Conservation (phyloP, 1,139 yeast genomes). For the Geotrichum macrosporum region DNA sequence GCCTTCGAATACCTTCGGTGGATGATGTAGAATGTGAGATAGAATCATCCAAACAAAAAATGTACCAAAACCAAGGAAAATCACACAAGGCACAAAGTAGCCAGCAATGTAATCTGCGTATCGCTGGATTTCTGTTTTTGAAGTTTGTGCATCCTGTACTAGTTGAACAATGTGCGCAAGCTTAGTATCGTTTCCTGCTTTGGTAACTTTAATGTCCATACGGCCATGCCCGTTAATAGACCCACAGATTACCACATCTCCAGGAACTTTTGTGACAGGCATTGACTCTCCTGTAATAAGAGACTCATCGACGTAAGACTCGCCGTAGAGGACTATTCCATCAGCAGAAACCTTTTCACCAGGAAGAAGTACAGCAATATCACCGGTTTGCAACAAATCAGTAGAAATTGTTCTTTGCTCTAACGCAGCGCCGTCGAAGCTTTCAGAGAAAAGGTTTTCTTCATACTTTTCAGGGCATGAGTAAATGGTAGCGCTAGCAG, state of each 20-base stretch:
- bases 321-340: slow-evolving; percentile 72
- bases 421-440: slow-evolving; percentile 20
- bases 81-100: slow-evolving; percentile 74
- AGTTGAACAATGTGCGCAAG: slow-evolving; percentile 79
- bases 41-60: slow-evolving; percentile 62
- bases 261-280: slow-evolving; percentile 60
- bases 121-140: slow-evolving; percentile 86
- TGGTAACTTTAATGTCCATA: slow-evolving; percentile 61
- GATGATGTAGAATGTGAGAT: slow-evolving; percentile 39
- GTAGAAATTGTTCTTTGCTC: slow-evolving; percentile 49
- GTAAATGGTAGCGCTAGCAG: slow-evolving; percentile 65
- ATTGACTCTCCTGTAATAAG: slow-evolving; percentile 84
- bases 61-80: slow-evolving; percentile 59
- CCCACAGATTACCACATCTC: slow-evolving; percentile 78
- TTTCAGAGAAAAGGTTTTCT: slow-evolving; percentile 17
- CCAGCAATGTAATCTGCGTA: slow-evolving; percentile 84
- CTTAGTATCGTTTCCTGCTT: slow-evolving; percentile 79
- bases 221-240: slow-evolving; percentile 79
- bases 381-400: slow-evolving; percentile 72
- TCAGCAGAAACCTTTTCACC: slow-evolving; percentile 92
- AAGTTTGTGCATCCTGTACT: slow-evolving; percentile 84
- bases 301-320: slow-evolving; percentile 82
- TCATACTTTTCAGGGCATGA: slow-evolving; percentile 26
- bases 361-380: slow-evolving; percentile 72
- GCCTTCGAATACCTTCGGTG: slow-evolving; percentile 56